Base-by-base conservation (phyloP, 2,329 filamentous ascomycete genomes). In the Thelonectria rubi region DNA sequence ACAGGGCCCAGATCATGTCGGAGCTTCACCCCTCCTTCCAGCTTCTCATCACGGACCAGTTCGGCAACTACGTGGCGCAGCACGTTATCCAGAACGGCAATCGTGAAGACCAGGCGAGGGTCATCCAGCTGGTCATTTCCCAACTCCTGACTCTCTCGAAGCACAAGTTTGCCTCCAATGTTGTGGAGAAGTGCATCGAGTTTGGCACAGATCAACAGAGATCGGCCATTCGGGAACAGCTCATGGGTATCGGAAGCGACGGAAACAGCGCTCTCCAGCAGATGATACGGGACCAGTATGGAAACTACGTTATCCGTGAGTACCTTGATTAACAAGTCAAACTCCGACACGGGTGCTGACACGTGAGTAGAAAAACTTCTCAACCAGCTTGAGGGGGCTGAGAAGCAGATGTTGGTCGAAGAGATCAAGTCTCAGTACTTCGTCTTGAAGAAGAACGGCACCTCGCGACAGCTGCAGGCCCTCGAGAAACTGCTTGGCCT, bases 301-400 rank as follows among this genome's bases (percentile, higher is more conserved):
- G 92, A 62, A 99, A 99, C 76, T 99, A 98, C 74, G 94, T 98
- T 6, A 91, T 98, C 64, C 94, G 93, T 97, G 87, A 88, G 93
- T 76, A 88, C 24, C 21, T 8, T 17, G 7, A 3, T n/a, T 11
- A 45, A 50, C 12, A 18, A n/a, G 20, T 43, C 18, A 37, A 34
- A 3, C 32, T 34, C 5, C 32, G n/a, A 12, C n/a, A 14, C 20
- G 17, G n/a, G 21, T 37, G 45, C 68, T 72, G 62, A 72, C 60
- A 15, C n/a, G 15, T 46, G 9, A 2, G 32, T 73, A 96, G 93
- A 97, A 79, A 97, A 94, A 79, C 84, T 97, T 5, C 81, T 97
- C 34, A 82, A 79, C 8, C 80, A 85, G 65, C 80, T 93, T 3
- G 80, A 88, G 42, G 88, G 85, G 2, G 76, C 77, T 0, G 89